Base-by-base conservation (phyloP, 139 green algal genomes). In the Chlamydomonas eustigma region DNA sequence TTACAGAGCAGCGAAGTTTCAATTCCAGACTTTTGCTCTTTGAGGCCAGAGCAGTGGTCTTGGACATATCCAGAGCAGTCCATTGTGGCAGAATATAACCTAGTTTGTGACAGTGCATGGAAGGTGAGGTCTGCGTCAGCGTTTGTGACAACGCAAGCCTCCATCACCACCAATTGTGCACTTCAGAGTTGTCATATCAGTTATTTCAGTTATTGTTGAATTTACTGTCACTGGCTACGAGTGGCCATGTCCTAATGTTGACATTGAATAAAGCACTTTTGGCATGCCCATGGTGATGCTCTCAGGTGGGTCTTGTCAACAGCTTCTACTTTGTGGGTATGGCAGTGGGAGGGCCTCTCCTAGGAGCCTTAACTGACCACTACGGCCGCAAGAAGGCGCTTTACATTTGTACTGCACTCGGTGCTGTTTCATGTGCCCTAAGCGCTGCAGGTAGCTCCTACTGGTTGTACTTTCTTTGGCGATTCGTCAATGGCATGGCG, bases 301-400 rank as follows among this genome's bases (percentile, higher is more conserved):
- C 44, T 58, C 44, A 58, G 44, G 44, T 58, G 12, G 44, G 44
- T 25, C 18, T 69, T 2, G 37, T 79, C 12, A 69, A 79, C 39
- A 50, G 35, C 31, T 1, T 79, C 0, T 79, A 74, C 74, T 79
- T 79, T 30, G 63, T 79, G 2, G 74, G 74, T 0, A 33, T 74
- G 28, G 74, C 74, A 25, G 2, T 52, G 0, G 74, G 74, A 4
- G 74, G 74, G 33, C 50, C 22, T 5, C 32, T 1, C 24, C 74
- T 79, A n/a, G 74, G 74, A 18, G 64, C 64, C 4, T 24, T 74
- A 25, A 74, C 63, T 12, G 74, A 79, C 64, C 32, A 31, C n/a
- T 37, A 30, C 39, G 74, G 74, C 31, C 74, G 74, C 18, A 39
- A 39, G 0, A 2, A 24, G 0, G 39, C 37, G 3, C 33, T 79